A percentile compares a stretch with the other conserved stretches of the same genome.
These are phyloP conservation scores for Metschnikowia shivogae DNA, from an alignment of 805 yeast species.

Conservation along the genomic window DNA sequence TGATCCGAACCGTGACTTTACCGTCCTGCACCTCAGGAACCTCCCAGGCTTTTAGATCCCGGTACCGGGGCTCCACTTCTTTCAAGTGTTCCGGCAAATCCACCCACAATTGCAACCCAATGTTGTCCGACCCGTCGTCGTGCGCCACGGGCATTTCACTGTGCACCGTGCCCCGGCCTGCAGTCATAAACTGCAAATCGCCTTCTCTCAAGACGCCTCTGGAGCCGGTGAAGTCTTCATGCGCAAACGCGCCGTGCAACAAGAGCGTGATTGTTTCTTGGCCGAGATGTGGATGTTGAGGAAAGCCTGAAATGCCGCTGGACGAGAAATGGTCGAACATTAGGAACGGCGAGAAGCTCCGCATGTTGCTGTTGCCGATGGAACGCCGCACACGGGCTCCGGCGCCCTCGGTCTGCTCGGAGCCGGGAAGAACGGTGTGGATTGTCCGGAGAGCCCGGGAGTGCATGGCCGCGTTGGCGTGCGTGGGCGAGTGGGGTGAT, in stretches of 20 bases:
- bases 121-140: constrained; percentile 23
- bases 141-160: constrained; percentile 75
- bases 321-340: constrained; percentile 77
- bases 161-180: constrained; percentile 83
- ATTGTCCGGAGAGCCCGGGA: constrained; percentile 21
- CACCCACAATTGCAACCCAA: constrained; percentile 77
- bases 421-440: constrained; percentile 39
- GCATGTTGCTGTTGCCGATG: constrained; percentile 61
- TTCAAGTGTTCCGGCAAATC: constrained; percentile 18
- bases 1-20: constrained; percentile 62
- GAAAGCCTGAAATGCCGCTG: constrained; percentile 67
- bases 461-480: no score
- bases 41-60: constrained; percentile 67
- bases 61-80: constrained; percentile 61
- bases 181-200: constrained; percentile 91
- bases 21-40: constrained; percentile 67
- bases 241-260: constrained; percentile 64
- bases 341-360: constrained; percentile 78
- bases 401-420: constrained; percentile 77
- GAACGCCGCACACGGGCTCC: constrained; percentile 84
- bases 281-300: constrained; percentile 81
- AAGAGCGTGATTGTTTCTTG: constrained; percentile 76
- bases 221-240: constrained; percentile 86
- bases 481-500: neutral
- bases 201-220: constrained; percentile 74